Evolutionary conservation across 169 alveolate genomes (phyloP).

Genomic region (Eimeria acervulina): DNA sequence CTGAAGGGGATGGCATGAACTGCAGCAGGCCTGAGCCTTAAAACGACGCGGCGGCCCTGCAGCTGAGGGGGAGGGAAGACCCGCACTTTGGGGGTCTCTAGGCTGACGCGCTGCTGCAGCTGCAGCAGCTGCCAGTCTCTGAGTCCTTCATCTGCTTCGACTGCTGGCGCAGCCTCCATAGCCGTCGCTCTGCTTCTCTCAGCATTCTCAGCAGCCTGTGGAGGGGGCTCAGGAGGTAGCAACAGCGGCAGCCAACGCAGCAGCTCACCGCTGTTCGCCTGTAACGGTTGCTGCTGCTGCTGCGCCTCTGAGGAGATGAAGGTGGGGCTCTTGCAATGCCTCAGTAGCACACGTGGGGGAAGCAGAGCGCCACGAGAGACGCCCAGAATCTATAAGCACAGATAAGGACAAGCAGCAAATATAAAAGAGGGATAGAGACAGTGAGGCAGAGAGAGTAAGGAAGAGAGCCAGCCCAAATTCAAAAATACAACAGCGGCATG

Average conservation of each 20-base stretch:
- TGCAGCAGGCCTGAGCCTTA: not conserved
- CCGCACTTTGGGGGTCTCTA: not conserved
- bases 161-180: not conserved
- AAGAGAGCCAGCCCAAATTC: not conserved
- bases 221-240: not conserved
- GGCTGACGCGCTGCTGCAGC: conserved; percentile 35
- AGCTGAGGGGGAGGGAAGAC: not conserved
- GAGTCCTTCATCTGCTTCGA: not conserved
- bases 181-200: not conserved
- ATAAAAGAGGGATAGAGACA: not conserved
- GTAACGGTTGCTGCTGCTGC: conserved; percentile 1
- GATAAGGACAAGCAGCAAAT: too few species aligned
- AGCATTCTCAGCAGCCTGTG: not conserved
- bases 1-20: not conserved
- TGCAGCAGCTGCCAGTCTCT: conserved; percentile 63
- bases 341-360: conserved; percentile 21
- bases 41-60: not conserved
- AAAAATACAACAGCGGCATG: not conserved
- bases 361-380: conserved; percentile 45
- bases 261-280: not conserved
- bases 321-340: not conserved
- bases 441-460: not conserved
- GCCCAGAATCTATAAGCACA: not conserved
- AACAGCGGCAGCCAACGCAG: conserved; percentile 60
- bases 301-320: not conserved